Evolutionary conservation across 2,329 filamentous ascomycete species (phyloP), one percentile per base, ranked within the genome.

Genomic region (Penicillium sp.): DNA sequence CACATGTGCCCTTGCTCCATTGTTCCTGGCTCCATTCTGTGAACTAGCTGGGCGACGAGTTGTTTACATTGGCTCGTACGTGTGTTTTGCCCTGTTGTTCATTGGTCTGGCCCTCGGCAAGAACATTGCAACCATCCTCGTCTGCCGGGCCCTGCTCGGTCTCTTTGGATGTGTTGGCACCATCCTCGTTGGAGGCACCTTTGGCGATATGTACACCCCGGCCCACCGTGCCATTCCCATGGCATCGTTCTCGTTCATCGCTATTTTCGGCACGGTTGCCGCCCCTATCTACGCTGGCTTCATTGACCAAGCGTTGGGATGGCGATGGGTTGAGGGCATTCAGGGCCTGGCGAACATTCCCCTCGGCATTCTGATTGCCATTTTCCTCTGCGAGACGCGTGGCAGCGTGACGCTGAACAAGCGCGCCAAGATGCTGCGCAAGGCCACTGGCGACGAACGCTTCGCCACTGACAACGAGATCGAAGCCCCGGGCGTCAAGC

Each of bases 281-380:
- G 74, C 74, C 3, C 74, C 74, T 26, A 75, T 77, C 50, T 76
- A 77, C 53, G 71, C 73, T 32, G 72, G 74, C 29, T 76, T 76
- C 62, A 75, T 77, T 53, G 72, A 76, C 54, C 63, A 75, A 52
- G 60, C 70, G 27, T 62, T 77, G 15, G 73, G 73, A 38, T 77
- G 74, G 74, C 62, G 74, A 39, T 77, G 74, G 74, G 69, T 76
- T 17, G 65, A 77, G 54, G 74, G 73, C 35, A 71, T 77, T 29
- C 73, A 77, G 49, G 74, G 74, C 6, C 53, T 77, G 3, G 68
- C 70, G 50, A 76, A 76, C 53, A 65, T 76, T 20, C 73, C 73
- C 4, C 68, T 76, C 5, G 56, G 68, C 11, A 64, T 74, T 44
- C 46, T 64, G 39, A 65, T 75, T 46, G 60, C 69, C 38, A 34